Base-by-base conservation (phyloP, 228 moss, liverwort and hornwort genomes). In the Sphagnum fallax region DNA sequence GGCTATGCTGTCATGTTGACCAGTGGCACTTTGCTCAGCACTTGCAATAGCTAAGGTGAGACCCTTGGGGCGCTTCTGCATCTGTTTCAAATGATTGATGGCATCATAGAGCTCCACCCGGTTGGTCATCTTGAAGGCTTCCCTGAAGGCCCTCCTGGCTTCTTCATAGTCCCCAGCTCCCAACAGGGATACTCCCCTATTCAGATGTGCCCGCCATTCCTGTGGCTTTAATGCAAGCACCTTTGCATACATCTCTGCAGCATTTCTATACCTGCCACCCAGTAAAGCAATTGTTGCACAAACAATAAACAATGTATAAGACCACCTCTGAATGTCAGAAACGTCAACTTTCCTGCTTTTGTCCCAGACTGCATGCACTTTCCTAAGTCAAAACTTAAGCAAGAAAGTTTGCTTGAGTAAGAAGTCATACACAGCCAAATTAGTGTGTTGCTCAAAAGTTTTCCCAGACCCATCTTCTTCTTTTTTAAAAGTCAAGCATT, bases 181-280 rank as follows among this genome's bases (percentile, higher is more conserved):
- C 67, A 98, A 73, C 60, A 92, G 69, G 47, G 92, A 89, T 51
- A 98, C 92, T 51, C 89, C 98, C 73, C 83, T 87, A 65, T 98
- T 98, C 61, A 98, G 79, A 88, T 94, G 98, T 59, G 98, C 89
- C 74, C 82, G 94, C 98, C 98, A 98, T 79, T 98, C 89, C 15
- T 86, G 87, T 12, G 98, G 94, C 67, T 85, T 82, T 61, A 92
- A 68, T 70, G 79, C 88, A 67, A 98, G 82, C 65, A 98, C 98
- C 59, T 86, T 94, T 5, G 85, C 66, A 53, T 98, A 98, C 89
- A 92, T 88, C 78, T 83, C 89, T 65, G 93, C 90, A 65, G 94
- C 98, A 78, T 82, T 75, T 63, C 77, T 83, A 73, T 94, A 98
- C 79, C 92, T 87, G 76, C 68, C 73, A 67, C 32, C 2, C 2